Evolutionary conservation across 2,329 filamentous ascomycete species (phyloP).

Genomic region (Monilinia aucupariae): DNA sequence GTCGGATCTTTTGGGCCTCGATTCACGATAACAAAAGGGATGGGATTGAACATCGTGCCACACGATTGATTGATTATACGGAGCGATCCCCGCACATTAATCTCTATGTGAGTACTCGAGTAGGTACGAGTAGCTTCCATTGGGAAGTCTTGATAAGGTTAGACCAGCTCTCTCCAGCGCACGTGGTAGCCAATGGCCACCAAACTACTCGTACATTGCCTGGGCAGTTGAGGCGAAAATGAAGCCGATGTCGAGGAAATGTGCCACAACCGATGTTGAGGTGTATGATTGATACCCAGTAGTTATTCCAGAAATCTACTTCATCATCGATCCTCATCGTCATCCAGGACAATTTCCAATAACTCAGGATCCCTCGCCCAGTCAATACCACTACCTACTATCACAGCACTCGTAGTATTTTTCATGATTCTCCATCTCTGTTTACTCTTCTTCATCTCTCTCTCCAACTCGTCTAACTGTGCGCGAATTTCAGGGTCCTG

Average conservation of each 20-base stretch:
- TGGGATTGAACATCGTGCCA: background rate
- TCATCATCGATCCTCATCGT: constrained; percentile 43
- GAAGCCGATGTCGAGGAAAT: background rate
- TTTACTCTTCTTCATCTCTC: constrained; percentile 54
- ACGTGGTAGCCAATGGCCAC: background rate
- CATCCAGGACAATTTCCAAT: constrained; percentile 65
- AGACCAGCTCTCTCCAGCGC: background rate
- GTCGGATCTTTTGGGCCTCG: background rate
- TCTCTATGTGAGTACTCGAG: too few relatives aligned
- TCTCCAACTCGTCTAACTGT: constrained; percentile 55
- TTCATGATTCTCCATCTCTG: constrained; percentile 71
- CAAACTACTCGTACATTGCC: background rate
- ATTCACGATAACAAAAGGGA: background rate
- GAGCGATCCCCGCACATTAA: background rate
- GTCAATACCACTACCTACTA: constrained; percentile 76
- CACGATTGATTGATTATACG: background rate
- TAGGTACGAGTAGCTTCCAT: background rate
- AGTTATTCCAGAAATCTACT: background rate
- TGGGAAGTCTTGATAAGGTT: background rate
- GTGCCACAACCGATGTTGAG: too few relatives aligned
- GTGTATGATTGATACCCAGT: background rate
- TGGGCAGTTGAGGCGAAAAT: background rate
- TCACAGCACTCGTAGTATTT: constrained; percentile 68
- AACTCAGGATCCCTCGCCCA: constrained; percentile 69
- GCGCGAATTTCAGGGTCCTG: constrained; percentile 46